A percentile compares a stretch with the other conserved stretches of the same genome.
These are phyloP conservation scores for Xylaria sp. DNA, from an alignment of 2,329 filamentous ascomycete genomes.

Conservation along the genomic window DNA sequence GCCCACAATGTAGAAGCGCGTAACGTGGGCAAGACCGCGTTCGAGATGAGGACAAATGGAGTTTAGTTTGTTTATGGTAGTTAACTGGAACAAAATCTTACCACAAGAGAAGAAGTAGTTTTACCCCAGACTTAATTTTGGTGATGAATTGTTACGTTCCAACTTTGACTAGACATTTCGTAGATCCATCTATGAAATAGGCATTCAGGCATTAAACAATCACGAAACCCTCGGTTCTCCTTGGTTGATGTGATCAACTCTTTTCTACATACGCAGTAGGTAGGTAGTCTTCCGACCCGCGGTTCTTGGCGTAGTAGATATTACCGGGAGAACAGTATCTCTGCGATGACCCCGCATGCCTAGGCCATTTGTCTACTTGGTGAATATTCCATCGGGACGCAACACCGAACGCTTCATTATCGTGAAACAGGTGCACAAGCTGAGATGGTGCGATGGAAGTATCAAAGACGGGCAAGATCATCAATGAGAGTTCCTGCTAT, in stretches of 20 bases:
- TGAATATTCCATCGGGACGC: neutral
- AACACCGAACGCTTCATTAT: neutral
- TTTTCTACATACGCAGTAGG: neutral
- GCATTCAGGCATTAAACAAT: neutral
- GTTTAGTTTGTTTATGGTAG: neutral
- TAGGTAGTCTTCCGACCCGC: neutral
- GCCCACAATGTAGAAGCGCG: no score
- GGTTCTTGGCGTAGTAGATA: neutral
- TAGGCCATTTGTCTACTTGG: no score
- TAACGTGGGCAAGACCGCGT: no score
- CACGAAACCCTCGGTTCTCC: neutral
- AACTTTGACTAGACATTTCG: neutral
- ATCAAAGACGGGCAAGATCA: slow-evolving; percentile 16
- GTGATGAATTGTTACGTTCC: neutral
- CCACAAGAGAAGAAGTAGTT: no score
- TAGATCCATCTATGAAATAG: neutral
- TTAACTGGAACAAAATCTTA: neutral
- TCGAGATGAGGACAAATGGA: neutral
- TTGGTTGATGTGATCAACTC: no score
- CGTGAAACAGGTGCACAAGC: slow-evolving; percentile 15
- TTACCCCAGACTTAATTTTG: neutral
- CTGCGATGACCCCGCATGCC: slow-evolving; percentile 5
- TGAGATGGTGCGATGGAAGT: neutral
- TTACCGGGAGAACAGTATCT: neutral
- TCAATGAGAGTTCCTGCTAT: neutral